Base-by-base conservation (phyloP, 1,284 basidiomycete genomes). In the Sanghuangporus sanghuang region DNA sequence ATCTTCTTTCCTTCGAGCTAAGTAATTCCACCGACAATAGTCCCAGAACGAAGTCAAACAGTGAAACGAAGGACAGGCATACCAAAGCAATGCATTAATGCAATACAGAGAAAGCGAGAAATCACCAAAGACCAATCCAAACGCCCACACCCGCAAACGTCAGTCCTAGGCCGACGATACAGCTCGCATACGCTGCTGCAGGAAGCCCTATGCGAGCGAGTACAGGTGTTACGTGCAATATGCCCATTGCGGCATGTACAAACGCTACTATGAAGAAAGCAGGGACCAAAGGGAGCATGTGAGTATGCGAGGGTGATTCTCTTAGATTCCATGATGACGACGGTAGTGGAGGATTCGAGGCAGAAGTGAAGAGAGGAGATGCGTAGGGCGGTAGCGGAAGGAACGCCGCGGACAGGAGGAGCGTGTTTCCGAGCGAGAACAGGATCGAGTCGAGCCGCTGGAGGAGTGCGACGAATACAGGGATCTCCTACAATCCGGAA, bases 401-500 rank as follows among this genome's bases (percentile, higher is more conserved):
- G 69, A 87, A 90, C 9, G 85, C 80, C 39, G 82, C 79, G 9
- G 86, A 81, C 40, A 91, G 73, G 52, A 89, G 75, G 53, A 92
- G 83, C 42, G 79, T 85, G 62, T 85, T 76, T 4, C 88, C 89
- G 27, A 91, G 70, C 4, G 87, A 84, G 57, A 90, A 79, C 6
- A 91, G 71, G 66, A 90, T 80, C 3, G 85, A 81, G 72, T 90
- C 89, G 67, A 90, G 74, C 61, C 90, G 82, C 71, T 90, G 87
- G 56, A 92, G 78, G 70, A 85, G 87, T 5, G 85, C 83, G 35
- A 92, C 80, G 70, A 91, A 89, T 14, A 89, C 84, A 1, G 90
- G 90, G 35, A 92, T 89, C 68, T 78, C 79, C 87, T 90, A 69
- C 50, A 46, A 18, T 48, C 67, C 42, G 38, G 48, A 36, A 35